Base-by-base conservation (phyloP, 2,329 filamentous ascomycete genomes). In the Diaporthe citrichinensis region DNA sequence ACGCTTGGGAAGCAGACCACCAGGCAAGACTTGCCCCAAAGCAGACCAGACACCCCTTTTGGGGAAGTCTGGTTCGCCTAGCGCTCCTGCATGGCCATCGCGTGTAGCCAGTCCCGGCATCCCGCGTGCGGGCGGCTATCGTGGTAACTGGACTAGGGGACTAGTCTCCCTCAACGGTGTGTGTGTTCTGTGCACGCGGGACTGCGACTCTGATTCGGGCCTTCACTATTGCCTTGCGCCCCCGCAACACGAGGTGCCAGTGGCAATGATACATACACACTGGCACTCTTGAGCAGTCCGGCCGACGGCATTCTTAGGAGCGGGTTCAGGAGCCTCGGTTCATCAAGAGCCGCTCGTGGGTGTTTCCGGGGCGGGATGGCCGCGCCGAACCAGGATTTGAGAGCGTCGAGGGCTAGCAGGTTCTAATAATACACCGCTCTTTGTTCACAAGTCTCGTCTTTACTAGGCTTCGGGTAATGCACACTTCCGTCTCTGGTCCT, bases 371-470 rank as follows among this genome's bases (percentile, higher is more conserved):
- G 23, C 39, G 31, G 34, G 12, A 28, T 41, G 65, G 65, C 65
- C 34, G 65, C 44, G 31, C 65, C 65, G 49, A 23, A 12, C 1
- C 3, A 39, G 6, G 31, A 39, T 23, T 34, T 25, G 46, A 39
- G 31, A 53, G 8, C 23, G 28, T 28, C 34, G 46, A 17, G 15
- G 31, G 15, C 31, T 53, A 53, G 65, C 34, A 28, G 65, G 1
- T 55, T 69, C 65, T 69, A 41, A 69, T 69, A 55, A 55, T 55
- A 69, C 49, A 55, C 65, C 49, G 65, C 65, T 69, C 34, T 41
- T 69, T 51, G 62, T 68, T 51, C 62, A 15, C 9, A 4, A 23
- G 41, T 31, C 17, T 65, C 41, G 15, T 17, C 25, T 34, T 23
- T 46, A 14, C 28, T 23, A n/a, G 44, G 44, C 62, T 39, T 31